Base-by-base conservation (phyloP, 179 eudicot genomes). In the Corrigiola litoralis region DNA sequence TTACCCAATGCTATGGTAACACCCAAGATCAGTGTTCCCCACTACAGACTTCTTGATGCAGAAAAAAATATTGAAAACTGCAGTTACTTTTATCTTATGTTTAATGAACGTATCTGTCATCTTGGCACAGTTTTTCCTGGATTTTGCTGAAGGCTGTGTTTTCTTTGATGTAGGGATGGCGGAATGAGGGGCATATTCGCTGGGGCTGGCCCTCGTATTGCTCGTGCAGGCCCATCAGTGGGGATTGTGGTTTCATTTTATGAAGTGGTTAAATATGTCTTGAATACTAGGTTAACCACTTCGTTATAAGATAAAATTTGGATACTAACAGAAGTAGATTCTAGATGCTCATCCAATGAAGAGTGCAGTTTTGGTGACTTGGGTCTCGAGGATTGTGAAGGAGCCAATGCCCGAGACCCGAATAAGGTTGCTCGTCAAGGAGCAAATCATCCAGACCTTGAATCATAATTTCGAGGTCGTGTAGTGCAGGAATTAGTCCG, bases 221-320 rank as follows among this genome's bases (percentile, higher is more conserved):
- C 78, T 49, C 92, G 97, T 25, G 98, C 98, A 2, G 98, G 98
- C 13, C 97, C 98, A 17, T 90, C 97, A 1, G 92, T 87, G 4
- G 98, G 95, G 63, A 92, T 92, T 42, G 96, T 92, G 23, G 87
- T 92, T 71, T 87, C 98, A 1, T 85, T 86, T 60, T 92, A 92
- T 40, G 98, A 90, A 77, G 89, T 81, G 17, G 98, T 92, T 36
- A 92, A 92, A 61, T 82, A 85, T 33, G 59, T 72, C 24, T 42
- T 90, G 64, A 72, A 76, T 17, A 58, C 72, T 10, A 85, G 71
- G 57, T 23, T 76, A 1, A 5, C 65, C 5, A 40, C 48, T 29
- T 27, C 61, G 2, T 75, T 60, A 70, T 36, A 40, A 38, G 45
- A 18, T 17, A 6, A 46, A 40, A 21, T 20, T 10, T 14, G n/a